These are phyloP conservation scores for Drechslera avenae DNA, from an alignment of 2,329 filamentous ascomycete species.

Conservation along the genomic window DNA sequence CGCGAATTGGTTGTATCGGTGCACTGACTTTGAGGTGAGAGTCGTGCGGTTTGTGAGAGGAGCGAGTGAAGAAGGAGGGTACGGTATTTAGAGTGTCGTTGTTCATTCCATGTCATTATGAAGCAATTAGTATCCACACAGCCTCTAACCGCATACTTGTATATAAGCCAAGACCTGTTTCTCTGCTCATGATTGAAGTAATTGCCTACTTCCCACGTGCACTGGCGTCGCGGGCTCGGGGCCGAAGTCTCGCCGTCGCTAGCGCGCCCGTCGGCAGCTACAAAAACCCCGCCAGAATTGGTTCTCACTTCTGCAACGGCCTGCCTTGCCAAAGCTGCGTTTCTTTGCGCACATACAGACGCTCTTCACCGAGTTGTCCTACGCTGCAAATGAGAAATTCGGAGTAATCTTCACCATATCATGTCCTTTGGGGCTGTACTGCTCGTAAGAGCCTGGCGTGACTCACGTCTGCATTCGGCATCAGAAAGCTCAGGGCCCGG, in stretches of 20 bases:
- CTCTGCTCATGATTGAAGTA: too few relatives aligned
- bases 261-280: slow-evolving; percentile 34
- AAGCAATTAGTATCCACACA: too few relatives aligned
- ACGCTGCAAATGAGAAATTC: slow-evolving; percentile 93
- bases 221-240: too few relatives aligned
- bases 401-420: slow-evolving; percentile 85
- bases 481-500: slow-evolving; percentile 81
- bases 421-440: slow-evolving; percentile 58
- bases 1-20: background rate
- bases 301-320: slow-evolving; percentile 64
- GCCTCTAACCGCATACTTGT: too few relatives aligned
- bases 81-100: too few relatives aligned
- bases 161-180: too few relatives aligned
- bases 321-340: slow-evolving; percentile 91
- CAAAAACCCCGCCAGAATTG: slow-evolving; percentile 44
- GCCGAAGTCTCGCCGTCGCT: slow-evolving; percentile 17
- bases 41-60: slow-evolving; percentile 8
- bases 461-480: slow-evolving; percentile 83
- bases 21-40: slow-evolving; percentile 12
- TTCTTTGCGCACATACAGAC: slow-evolving; percentile 88
- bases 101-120: too few relatives aligned
- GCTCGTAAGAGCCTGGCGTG: slow-evolving; percentile 88
- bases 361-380: slow-evolving; percentile 38
- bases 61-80: background rate
- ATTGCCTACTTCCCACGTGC: too few relatives aligned